Evolutionary conservation across 75 land plant species (phyloP).

Genomic region (Larix kaempferi): DNA sequence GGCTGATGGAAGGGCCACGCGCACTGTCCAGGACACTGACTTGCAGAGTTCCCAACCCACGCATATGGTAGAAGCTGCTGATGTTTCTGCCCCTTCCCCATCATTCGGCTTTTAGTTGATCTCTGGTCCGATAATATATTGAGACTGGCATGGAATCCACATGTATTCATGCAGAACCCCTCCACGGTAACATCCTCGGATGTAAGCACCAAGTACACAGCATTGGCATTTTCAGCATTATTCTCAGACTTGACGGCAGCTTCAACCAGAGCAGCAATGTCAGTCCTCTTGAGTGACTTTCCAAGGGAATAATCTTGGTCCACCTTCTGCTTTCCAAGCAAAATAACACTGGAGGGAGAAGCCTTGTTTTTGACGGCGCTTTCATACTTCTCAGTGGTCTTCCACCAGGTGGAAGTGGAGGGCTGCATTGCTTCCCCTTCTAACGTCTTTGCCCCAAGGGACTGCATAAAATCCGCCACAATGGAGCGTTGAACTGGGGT

Average conservation of each 20-base stretch:
- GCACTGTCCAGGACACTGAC: conserved; percentile 19
- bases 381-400: background rate
- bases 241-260: background rate
- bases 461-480: conserved; percentile 57
- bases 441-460: conserved; percentile 30
- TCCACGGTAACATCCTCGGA: conserved; percentile 37
- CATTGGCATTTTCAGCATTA: conserved; percentile 7
- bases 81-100: background rate
- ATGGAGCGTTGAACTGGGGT: conserved; percentile 18
- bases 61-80: conserved; percentile 10
- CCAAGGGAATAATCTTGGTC: conserved; percentile 11
- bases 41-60: conserved; percentile 21
- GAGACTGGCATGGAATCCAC: conserved; percentile 34
- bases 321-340: background rate
- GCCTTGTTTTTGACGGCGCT: background rate
- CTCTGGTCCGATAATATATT: too few species aligned
- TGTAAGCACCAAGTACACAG: conserved; percentile 45
- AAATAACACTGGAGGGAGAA: background rate
- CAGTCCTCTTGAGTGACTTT: conserved; percentile 12
- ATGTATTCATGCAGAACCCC: conserved; percentile 42
- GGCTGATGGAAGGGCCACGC: conserved; percentile 30
- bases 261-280: conserved; percentile 23
- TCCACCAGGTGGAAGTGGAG: conserved; percentile 1
- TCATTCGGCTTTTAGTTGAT: background rate
- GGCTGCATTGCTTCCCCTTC: conserved; percentile 18